phyloP scores from a whole-genome alignment of 2,329 filamentous ascomycete genomes.

The Calonectria leucothoes region DNA sequence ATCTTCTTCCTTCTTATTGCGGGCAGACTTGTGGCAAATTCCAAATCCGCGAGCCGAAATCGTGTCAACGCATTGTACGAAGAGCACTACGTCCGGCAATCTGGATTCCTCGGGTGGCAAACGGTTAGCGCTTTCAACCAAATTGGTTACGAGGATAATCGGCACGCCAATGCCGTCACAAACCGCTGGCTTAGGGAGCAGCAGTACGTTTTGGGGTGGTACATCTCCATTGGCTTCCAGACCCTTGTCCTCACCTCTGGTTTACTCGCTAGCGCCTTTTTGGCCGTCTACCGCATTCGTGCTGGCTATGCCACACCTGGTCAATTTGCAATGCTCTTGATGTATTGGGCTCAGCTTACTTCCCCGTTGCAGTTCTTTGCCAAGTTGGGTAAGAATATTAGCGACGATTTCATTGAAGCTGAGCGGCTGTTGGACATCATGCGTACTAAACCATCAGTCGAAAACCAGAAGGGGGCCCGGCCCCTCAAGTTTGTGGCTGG shows the following conservation, averaged over 20 bases:
- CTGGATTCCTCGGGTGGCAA: constrained; percentile 69
- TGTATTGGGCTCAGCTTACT: constrained; percentile 80
- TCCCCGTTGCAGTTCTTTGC: constrained; percentile 78
- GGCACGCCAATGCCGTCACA: constrained; percentile 63
- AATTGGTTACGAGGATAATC: constrained; percentile 65
- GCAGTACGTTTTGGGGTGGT: constrained; percentile 55
- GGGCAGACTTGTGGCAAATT: constrained; percentile 61
- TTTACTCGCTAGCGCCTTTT: constrained; percentile 71
- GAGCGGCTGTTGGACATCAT: constrained; percentile 69
- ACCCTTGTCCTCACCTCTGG: constrained; percentile 76
- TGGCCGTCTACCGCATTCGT: constrained; percentile 74
- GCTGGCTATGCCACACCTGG: constrained; percentile 70
- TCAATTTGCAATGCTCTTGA: constrained; percentile 77
- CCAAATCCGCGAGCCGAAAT: constrained; percentile 61
- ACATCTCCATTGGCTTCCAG: constrained; percentile 66
- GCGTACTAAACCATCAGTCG: constrained; percentile 66
- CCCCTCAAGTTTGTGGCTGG: constrained; percentile 64
- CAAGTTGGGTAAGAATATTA: constrained; percentile 65
- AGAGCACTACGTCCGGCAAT: constrained; percentile 66
- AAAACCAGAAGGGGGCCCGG: constrained; percentile 62
- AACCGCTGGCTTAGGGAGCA: constrained; percentile 52
- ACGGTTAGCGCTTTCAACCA: constrained; percentile 72
- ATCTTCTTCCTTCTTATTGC: constrained; percentile 67
- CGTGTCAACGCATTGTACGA: constrained; percentile 65
- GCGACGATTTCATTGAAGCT: constrained; percentile 67